Base-by-base conservation (phyloP, 2,329 filamentous ascomycete genomes). In the Arthrinium phaeospermum region DNA sequence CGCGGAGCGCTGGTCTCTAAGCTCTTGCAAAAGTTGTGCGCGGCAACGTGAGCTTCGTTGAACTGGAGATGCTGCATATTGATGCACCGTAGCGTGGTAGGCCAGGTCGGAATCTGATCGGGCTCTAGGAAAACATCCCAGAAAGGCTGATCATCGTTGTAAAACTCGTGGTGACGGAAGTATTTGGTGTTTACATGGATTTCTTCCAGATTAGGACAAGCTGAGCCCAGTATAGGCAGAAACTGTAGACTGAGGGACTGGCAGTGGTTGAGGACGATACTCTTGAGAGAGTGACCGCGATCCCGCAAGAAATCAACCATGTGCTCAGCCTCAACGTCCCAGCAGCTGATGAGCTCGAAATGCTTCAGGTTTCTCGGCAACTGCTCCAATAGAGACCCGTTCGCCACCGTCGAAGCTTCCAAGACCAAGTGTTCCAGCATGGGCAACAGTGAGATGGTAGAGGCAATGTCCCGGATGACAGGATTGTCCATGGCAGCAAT, bases 101-200 rank as follows among this genome's bases (percentile, higher is more conserved):
- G 95, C 96, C 96, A 98, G 0, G 87, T 89, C 0, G 96, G 95
- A 6, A 92, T 82, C 74, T 97, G 89, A 24, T 86, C 84, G 14
- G 86, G 84, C 1, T 82, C 81, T n/a, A 98, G 84, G 1, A 95
- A 86, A 27, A 88, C 84, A 0, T 93, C 89, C 78, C 95, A 98
- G 68, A 91, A 86, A 0, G 95, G 94, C 72, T 94, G 91, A 0
- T 91, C 90, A 77, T 96, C 93, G 68, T 90, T 89, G 75, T 91
- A 90, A 68, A 88, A 89, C 70, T 88, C 85, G 72, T 94, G 90
- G 53, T 91, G 88, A 75, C 91, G 92, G 81, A 91, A 95, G 78
- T 95, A 96, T 19, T 90, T 91, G 70, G 97, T 84, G 76, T 97
- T 94, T 87, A 97, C 92, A 68, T 88, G 89, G 51, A 98, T 85